Percentiles rank a stretch among this genome's conserved stretches.
phyloP scores from a whole-genome alignment of 352 stramenopile species.

The Phytopythium mirpurense region DNA sequence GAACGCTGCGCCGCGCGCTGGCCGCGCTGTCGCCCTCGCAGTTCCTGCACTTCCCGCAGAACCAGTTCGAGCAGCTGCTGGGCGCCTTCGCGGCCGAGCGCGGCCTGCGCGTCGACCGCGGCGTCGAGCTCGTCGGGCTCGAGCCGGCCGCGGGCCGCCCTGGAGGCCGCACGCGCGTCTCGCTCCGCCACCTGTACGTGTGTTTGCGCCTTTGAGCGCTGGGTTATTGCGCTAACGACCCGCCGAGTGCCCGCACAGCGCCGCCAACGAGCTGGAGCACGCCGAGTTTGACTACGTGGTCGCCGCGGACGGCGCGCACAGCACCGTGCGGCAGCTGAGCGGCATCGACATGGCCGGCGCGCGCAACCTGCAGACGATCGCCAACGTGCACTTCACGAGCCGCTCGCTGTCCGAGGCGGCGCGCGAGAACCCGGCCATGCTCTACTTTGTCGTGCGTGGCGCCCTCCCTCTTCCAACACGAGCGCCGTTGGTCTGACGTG shows the following conservation, averaged over 20 bases:
- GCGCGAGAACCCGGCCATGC: conserved; percentile 83
- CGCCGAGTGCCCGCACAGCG: conserved; percentile 10
- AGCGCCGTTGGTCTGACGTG: too few species aligned
- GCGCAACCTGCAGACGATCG: conserved; percentile 86
- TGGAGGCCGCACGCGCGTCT: conserved; percentile 21
- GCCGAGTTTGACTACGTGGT: conserved; percentile 80
- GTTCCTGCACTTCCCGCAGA: conserved; percentile 83
- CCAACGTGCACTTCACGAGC: conserved; percentile 94
- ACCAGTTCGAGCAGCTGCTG: conserved; percentile 73
- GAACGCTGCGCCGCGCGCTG: conserved; percentile 32
- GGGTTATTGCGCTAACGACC: conserved; percentile 8
- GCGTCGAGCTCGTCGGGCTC: conserved; percentile 48
- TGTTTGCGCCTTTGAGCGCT: conserved; percentile 12
- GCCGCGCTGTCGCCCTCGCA: conserved; percentile 61
- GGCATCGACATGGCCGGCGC: conserved; percentile 71
- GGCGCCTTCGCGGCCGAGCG: conserved; percentile 43
- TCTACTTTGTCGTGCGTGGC: conserved; percentile 87
- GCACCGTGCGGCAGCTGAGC: conserved; percentile 62
- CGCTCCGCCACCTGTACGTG: conserved; percentile 44
- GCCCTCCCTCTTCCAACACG: neutral
- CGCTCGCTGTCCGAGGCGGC: conserved; percentile 46
- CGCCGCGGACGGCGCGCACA: conserved; percentile 89
- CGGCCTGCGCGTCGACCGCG: conserved; percentile 46
- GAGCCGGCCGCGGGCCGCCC: conserved; percentile 11
- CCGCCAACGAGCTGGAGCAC: conserved; percentile 35